phyloP scores from a whole-genome alignment of 176 grass and related monocot genomes.

The Zoysia japonica region DNA sequence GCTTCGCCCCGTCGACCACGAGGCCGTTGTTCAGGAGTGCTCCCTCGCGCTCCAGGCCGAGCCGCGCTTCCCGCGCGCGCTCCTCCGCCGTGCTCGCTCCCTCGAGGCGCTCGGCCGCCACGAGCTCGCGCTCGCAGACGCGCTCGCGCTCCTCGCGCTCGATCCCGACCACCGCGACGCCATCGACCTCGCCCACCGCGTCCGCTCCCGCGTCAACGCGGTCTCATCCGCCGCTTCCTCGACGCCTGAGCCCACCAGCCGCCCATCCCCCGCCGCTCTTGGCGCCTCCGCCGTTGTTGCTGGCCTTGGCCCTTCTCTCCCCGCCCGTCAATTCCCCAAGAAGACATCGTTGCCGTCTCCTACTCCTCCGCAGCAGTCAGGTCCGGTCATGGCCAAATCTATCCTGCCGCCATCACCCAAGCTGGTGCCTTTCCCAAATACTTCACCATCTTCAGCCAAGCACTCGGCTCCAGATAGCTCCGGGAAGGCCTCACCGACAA shows the following conservation, averaged over 20 bases:
- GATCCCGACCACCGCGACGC: slow-evolving; percentile 72
- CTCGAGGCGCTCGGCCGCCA: slow-evolving; percentile 78
- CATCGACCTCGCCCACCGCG: slow-evolving; percentile 53
- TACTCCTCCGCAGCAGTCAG: slow-evolving; percentile 29
- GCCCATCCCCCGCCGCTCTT: slow-evolving; percentile 79
- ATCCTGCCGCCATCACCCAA: slow-evolving; percentile 40
- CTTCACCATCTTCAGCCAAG: slow-evolving; percentile 41
- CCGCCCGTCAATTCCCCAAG: slow-evolving; percentile 68
- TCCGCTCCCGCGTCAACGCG: slow-evolving; percentile 38
- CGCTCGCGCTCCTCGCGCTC: slow-evolving; percentile 65
- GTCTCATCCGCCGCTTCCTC: neutral
- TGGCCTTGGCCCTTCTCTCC: slow-evolving; percentile 83
- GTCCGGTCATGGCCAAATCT: slow-evolving; percentile 31
- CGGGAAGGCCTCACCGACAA: slow-evolving; percentile 13
- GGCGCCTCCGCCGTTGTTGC: slow-evolving; percentile 85
- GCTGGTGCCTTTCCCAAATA: slow-evolving; percentile 48
- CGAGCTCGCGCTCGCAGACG: slow-evolving; percentile 86
- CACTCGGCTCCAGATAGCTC: slow-evolving; percentile 30
- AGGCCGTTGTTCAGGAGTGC: slow-evolving; percentile 79
- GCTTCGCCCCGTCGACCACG: slow-evolving; percentile 84
- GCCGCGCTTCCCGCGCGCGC: slow-evolving; percentile 84
- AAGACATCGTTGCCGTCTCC: slow-evolving; percentile 49
- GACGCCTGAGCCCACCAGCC: slow-evolving; percentile 53
- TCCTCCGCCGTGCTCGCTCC: slow-evolving; percentile 82
- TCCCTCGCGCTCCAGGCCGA: slow-evolving; percentile 86